Percentiles rank a stretch among this genome's conserved stretches.
Evolutionary conservation across 495 filamentous ascomycete genomes (phyloP).

Genomic region (Aspergillus campestris): DNA sequence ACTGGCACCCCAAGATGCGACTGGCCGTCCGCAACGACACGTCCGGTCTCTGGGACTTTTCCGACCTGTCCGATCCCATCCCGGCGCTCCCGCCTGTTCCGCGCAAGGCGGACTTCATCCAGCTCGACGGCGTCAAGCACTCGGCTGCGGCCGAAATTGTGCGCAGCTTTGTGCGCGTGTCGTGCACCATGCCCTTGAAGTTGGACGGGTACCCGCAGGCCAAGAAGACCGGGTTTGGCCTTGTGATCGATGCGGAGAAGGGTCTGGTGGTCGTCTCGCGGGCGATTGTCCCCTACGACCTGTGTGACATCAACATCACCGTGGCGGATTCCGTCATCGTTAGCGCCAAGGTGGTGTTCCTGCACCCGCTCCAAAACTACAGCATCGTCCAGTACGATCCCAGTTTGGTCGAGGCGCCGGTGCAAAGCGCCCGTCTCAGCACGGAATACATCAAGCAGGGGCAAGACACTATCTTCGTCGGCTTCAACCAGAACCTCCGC

Average conservation of each 20-base stretch:
- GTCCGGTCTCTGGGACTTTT: slow-evolving; percentile 92
- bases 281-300: slow-evolving; percentile 89
- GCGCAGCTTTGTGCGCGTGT: slow-evolving; percentile 87
- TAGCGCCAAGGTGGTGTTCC: slow-evolving; percentile 86
- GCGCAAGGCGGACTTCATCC: slow-evolving; percentile 78
- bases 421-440: slow-evolving; percentile 79
- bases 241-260: slow-evolving; percentile 93
- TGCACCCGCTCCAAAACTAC: slow-evolving; percentile 98
- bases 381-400: slow-evolving; percentile 93
- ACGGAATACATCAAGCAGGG: slow-evolving; percentile 77
- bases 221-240: slow-evolving; percentile 85
- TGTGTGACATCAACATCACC: slow-evolving; percentile 91
- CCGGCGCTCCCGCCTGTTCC: slow-evolving; percentile 63
- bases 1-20: slow-evolving; percentile 93
- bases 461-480: slow-evolving; percentile 87
- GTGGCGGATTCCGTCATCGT: slow-evolving; percentile 95
- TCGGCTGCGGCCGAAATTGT: slow-evolving; percentile 87
- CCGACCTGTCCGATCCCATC: slow-evolving; percentile 70
- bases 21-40: slow-evolving; percentile 85
- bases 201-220: slow-evolving; percentile 92
- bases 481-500: slow-evolving; percentile 90
- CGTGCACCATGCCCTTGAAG: slow-evolving; percentile 87
- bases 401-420: slow-evolving; percentile 81
- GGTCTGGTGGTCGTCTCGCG: slow-evolving; percentile 88
- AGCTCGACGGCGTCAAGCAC: slow-evolving; percentile 79